Conservation (phyloP, 768 basidiomycete species). For the Cubamyces sp. region DNA sequence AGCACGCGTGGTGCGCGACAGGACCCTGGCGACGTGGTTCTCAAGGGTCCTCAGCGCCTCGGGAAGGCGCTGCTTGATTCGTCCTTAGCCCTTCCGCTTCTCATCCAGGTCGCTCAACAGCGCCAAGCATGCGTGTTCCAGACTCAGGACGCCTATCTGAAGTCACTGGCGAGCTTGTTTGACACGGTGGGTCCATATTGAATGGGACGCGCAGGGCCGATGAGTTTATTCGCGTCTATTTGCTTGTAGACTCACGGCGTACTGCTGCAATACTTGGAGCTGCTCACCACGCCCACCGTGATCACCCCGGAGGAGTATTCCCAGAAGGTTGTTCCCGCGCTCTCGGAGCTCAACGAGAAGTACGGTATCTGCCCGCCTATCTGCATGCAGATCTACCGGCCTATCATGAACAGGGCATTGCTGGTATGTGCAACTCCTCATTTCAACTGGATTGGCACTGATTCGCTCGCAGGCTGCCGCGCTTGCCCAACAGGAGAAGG, state of each 20-base stretch:
- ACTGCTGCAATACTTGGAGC: conserved; percentile 88
- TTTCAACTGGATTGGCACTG: too few relatives aligned
- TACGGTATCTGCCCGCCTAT: conserved; percentile 86
- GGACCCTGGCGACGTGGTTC: conserved; percentile 63
- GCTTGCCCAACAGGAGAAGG: conserved; percentile 67
- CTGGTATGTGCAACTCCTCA: conserved; percentile 47
- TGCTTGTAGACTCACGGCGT: conserved; percentile 80
- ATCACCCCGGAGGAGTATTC: conserved; percentile 75
- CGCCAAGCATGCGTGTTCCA: conserved; percentile 83
- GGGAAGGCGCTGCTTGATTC: conserved; percentile 70
- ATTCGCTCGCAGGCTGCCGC: conserved; percentile 53
- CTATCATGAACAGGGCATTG: conserved; percentile 67
- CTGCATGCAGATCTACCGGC: conserved; percentile 93
- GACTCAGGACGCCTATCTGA: conserved; percentile 75
- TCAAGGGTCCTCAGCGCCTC: conserved; percentile 70
- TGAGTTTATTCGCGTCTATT: not conserved
- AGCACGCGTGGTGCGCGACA: conserved; percentile 72
- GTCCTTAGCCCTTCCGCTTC: conserved; percentile 80
- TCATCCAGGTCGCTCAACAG: conserved; percentile 91
- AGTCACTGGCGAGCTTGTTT: conserved; percentile 84
- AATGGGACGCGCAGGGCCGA: conserved; percentile 21
- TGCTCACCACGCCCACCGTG: conserved; percentile 74
- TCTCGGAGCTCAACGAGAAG: conserved; percentile 69
- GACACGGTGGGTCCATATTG: conserved; percentile 70
- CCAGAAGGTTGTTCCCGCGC: conserved; percentile 70